phyloP scores from a whole-genome alignment of 805 yeast species.

The Metschnikowia kofuensis region DNA sequence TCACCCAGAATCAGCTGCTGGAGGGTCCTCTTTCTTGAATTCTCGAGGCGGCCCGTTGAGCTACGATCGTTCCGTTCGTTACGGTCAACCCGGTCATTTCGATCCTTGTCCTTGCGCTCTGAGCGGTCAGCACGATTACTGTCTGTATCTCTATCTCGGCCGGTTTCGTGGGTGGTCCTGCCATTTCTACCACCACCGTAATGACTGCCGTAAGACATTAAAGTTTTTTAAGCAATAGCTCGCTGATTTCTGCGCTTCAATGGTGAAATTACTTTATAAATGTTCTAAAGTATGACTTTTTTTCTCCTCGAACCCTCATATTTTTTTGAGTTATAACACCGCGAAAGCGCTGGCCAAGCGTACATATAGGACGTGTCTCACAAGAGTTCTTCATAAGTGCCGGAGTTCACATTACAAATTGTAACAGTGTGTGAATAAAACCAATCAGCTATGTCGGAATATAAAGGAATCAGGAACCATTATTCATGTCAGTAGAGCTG shows the following conservation, averaged over 20 bases:
- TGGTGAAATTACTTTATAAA: not conserved
- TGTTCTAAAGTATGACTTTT: not conserved
- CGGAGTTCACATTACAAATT: not conserved
- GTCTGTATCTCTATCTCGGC: slow-evolving; percentile 11
- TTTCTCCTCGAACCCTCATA: not conserved
- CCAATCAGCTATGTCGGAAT: too few species aligned
- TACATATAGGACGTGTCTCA: not conserved
- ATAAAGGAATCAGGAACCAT: too few species aligned
- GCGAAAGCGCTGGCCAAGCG: slow-evolving; percentile 7
- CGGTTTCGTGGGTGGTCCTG: slow-evolving; percentile 7
- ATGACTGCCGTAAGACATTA: slow-evolving; percentile 14
- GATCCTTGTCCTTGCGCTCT: slow-evolving; percentile 1
- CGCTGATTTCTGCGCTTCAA: not conserved
- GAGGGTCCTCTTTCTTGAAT: slow-evolving; percentile 5
- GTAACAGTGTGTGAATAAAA: too few species aligned
- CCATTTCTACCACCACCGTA: slow-evolving; percentile 7
- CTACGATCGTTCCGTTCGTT: slow-evolving; percentile 2
- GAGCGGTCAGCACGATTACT: slow-evolving; percentile 1
- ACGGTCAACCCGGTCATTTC: not conserved
- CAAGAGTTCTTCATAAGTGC: too few species aligned
- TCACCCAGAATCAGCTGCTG: slow-evolving; percentile 1
- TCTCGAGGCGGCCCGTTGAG: slow-evolving; percentile 5
- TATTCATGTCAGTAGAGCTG: too few species aligned
- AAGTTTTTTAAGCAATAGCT: too few species aligned
- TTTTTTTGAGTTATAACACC: not conserved